Conservation (phyloP, 2,329 filamentous ascomycete genomes). For the Trichoderma sp. region DNA sequence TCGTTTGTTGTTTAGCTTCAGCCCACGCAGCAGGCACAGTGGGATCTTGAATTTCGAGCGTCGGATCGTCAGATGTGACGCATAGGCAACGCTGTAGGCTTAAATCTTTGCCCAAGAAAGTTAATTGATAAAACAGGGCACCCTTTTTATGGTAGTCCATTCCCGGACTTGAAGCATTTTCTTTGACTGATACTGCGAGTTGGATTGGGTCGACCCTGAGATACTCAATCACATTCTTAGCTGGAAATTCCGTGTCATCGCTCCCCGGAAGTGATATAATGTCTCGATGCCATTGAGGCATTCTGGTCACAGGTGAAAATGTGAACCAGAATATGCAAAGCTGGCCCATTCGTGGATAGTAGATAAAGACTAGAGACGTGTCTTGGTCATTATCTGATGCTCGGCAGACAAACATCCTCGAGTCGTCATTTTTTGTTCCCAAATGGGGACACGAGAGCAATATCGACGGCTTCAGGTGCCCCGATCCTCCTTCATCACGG, state of each 20-base stretch:
- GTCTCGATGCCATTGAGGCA: constrained; percentile 43
- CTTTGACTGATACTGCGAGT: constrained; percentile 23
- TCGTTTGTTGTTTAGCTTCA: constrained; percentile 29
- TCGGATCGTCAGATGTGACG: constrained; percentile 29
- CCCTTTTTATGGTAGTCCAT: constrained; percentile 36
- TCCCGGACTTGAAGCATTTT: constrained; percentile 29
- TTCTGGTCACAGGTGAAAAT: constrained; percentile 25
- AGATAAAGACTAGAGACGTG: constrained; percentile 37
- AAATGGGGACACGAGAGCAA: constrained; percentile 35
- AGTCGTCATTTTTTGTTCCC: constrained; percentile 28
- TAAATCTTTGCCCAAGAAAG: constrained; percentile 45
- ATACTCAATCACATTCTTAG: constrained; percentile 27
- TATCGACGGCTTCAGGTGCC: constrained; percentile 27
- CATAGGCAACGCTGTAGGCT: constrained; percentile 45
- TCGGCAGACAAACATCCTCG: constrained; percentile 35
- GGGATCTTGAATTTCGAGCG: constrained; percentile 33
- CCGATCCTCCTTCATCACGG: constrained; percentile 19
- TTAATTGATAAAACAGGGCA: constrained; percentile 50
- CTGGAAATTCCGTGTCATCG: neutral
- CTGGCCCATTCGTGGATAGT: constrained; percentile 35
- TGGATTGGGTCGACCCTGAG: constrained; percentile 34
- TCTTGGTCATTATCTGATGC: constrained; percentile 28
- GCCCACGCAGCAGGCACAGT: constrained; percentile 31
- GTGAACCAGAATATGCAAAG: constrained; percentile 41
- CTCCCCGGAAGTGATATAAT: constrained; percentile 32